A percentile compares a stretch with the other conserved stretches of the same genome.
Conservation (phyloP, 192 early-diverging fungal genomes). For the Lunasporangiospora selenospora region DNA sequence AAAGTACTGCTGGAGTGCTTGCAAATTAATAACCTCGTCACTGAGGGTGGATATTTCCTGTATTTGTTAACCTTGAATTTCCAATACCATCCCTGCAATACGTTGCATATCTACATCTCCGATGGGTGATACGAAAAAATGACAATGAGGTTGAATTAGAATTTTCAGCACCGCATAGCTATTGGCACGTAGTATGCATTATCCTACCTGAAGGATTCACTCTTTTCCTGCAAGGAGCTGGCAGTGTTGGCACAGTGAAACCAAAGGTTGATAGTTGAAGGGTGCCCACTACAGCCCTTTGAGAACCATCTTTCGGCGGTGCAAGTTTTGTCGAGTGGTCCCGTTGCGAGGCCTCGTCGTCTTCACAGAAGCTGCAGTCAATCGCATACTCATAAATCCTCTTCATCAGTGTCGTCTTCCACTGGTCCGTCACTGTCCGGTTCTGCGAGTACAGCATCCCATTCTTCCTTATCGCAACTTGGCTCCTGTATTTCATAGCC, state of each 20-base stretch:
- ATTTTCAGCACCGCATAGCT: too few relatives aligned
- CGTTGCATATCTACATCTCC: too few relatives aligned
- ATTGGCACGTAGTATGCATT: too few relatives aligned
- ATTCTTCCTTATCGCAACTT: not conserved
- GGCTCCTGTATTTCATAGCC: not conserved
- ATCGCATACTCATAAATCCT: not conserved
- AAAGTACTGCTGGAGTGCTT: not conserved
- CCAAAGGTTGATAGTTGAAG: too few relatives aligned
- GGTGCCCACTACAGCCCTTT: not conserved
- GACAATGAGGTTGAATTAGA: too few relatives aligned
- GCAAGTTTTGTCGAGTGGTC: not conserved
- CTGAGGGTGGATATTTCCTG: not conserved
- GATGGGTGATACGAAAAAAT: too few relatives aligned
- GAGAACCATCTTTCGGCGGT: not conserved
- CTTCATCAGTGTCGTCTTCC: not conserved
- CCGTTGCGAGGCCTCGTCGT: not conserved
- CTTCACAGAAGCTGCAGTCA: not conserved
- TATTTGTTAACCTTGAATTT: not conserved
- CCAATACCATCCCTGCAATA: too few relatives aligned
- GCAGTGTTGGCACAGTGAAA: too few relatives aligned
- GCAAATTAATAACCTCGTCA: not conserved
- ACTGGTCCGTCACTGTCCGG: not conserved
- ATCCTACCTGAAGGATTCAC: too few relatives aligned
- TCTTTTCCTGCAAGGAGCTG: too few relatives aligned
- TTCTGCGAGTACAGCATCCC: not conserved